phyloP scores from a whole-genome alignment of 2,329 filamentous ascomycete species.

The Aspergillus quadricinctus region DNA sequence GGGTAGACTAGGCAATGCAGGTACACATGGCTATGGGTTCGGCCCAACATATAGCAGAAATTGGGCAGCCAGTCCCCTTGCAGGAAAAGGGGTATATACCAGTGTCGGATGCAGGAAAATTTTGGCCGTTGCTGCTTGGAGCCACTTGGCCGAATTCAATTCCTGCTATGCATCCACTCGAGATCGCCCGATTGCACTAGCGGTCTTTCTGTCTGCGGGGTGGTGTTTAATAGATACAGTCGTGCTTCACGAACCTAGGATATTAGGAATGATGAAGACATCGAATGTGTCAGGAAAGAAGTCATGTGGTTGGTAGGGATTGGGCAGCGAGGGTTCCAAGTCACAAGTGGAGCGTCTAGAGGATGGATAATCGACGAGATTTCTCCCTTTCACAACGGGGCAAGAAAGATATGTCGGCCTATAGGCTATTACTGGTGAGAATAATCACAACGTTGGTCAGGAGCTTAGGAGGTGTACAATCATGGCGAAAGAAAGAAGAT shows the following conservation, averaged over 20 bases:
- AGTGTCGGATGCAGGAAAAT: background rate
- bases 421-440: background rate
- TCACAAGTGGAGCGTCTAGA: background rate
- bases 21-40: background rate
- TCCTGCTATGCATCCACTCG: constrained; percentile 7
- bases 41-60: background rate
- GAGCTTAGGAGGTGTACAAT: background rate
- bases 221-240: background rate
- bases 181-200: background rate
- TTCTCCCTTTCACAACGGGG: background rate
- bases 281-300: background rate
- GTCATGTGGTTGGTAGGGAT: background rate
- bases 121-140: background rate
- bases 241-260: background rate
- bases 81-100: background rate
- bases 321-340: background rate
- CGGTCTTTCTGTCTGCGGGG: background rate
- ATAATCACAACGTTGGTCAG: background rate
- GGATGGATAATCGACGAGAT: background rate
- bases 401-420: background rate
- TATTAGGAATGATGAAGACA: background rate
- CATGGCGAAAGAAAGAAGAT: background rate
- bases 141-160: constrained; percentile 10
- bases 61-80: constrained; percentile 1
- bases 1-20: background rate